These are phyloP conservation scores for Cyberlindnera veronae DNA, from an alignment of 805 yeast genomes.

Conservation along the genomic window DNA sequence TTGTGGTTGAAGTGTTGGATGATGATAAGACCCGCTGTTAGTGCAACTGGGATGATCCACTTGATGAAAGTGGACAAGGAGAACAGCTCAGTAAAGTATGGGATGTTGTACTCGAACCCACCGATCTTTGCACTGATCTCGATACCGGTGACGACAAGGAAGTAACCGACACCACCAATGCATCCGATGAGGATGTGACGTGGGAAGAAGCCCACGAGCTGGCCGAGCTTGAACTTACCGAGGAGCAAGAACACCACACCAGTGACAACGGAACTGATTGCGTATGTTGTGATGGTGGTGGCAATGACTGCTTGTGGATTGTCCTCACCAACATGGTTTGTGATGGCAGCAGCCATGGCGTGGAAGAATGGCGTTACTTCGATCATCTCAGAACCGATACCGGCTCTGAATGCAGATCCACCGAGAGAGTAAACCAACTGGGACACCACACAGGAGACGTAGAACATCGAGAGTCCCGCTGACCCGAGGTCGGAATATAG, in stretches of 20 bases:
- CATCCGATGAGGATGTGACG: slow-evolving; percentile 95
- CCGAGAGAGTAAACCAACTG: slow-evolving; percentile 88
- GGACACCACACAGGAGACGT: slow-evolving; percentile 84
- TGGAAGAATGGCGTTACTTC: slow-evolving; percentile 99
- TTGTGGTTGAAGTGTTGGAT: slow-evolving; percentile 60
- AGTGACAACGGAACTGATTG: slow-evolving; percentile 78
- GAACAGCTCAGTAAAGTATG: slow-evolving; percentile 48
- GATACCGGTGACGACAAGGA: slow-evolving; percentile 82
- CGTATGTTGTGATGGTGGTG: slow-evolving; percentile 84
- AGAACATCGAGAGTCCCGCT: slow-evolving; percentile 90
- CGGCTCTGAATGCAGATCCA: slow-evolving; percentile 82
- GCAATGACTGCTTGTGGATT: slow-evolving; percentile 58
- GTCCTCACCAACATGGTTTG: slow-evolving; percentile 49
- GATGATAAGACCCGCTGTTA: slow-evolving; percentile 58
- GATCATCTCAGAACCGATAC: slow-evolving; percentile 98
- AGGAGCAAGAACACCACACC: slow-evolving; percentile 75
- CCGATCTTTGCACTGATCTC: slow-evolving; percentile 86
- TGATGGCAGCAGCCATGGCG: slow-evolving; percentile 79
- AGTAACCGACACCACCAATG: slow-evolving; percentile 97
- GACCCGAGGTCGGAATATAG: slow-evolving; percentile 78
- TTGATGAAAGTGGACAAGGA: slow-evolving; percentile 46
- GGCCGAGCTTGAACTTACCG: slow-evolving; percentile 79
- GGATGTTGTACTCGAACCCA: slow-evolving; percentile 59
- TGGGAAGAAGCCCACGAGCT: slow-evolving; percentile 92
- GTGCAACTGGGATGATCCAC: slow-evolving; percentile 67